phyloP scores from a whole-genome alignment of 208 protist species.

The Crithidia bombi region DNA sequence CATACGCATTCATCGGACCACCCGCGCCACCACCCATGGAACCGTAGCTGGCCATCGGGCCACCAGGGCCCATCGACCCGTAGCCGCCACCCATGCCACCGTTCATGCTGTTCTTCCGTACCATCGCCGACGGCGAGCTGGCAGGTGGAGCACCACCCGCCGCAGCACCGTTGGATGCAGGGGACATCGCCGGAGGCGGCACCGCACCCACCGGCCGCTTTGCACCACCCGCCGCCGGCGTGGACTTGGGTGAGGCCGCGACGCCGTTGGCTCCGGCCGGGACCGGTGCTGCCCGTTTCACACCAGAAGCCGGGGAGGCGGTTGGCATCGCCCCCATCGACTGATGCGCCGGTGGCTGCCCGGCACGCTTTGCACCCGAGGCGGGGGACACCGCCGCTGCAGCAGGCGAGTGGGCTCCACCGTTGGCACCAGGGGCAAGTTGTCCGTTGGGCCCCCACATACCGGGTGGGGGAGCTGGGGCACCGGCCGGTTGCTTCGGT shows the following conservation, averaged over 20 bases:
- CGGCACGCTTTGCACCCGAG: not conserved
- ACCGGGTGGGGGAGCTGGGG: constrained; percentile 14
- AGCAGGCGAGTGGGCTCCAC: not conserved
- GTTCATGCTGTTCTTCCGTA: constrained; percentile 34
- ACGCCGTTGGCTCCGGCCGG: not conserved
- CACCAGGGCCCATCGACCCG: constrained; percentile 16
- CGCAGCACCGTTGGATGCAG: not conserved
- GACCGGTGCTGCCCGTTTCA: not conserved
- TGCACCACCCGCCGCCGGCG: constrained; percentile 4
- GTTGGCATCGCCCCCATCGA: not conserved
- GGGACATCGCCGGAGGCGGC: not conserved
- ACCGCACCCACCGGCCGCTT: not conserved
- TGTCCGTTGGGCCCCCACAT: constrained; percentile 35
- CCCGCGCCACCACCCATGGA: constrained; percentile 16
- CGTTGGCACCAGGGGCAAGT: constrained; percentile 3
- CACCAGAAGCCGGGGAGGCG: not conserved
- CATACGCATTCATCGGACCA: constrained; percentile 22
- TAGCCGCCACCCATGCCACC: constrained; percentile 18
- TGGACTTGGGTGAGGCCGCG: constrained; percentile 7
- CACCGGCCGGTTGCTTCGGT: not conserved
- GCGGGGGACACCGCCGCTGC: constrained; percentile 12
- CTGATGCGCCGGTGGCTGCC: not conserved
- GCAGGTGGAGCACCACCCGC: not conserved
- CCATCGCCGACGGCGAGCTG: constrained; percentile 15
- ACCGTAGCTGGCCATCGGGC: constrained; percentile 16